A percentile compares a stretch with the other conserved stretches of the same genome.
phyloP scores from a whole-genome alignment of 305 asterid genomes.

The Vinca major region DNA sequence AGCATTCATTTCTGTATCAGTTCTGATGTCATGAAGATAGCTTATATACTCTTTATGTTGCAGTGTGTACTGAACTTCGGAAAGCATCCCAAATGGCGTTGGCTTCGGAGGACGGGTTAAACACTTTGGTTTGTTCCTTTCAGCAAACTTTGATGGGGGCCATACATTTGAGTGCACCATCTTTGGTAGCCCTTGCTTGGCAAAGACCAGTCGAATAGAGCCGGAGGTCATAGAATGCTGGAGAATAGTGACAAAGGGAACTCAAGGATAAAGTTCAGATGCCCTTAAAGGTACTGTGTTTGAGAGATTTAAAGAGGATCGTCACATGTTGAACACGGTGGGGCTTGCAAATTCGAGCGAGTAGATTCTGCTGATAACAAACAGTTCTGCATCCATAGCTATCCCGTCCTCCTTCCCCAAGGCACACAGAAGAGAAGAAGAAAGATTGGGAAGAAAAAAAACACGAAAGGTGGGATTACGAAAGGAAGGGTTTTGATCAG shows the following conservation, averaged over 20 bases:
- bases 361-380: too few relatives aligned
- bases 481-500: too few relatives aligned
- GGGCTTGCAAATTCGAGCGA: slow-evolving; percentile 84
- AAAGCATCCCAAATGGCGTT: slow-evolving; percentile 87
- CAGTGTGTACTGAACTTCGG: slow-evolving; percentile 87
- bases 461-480: too few relatives aligned
- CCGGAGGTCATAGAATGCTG: slow-evolving; percentile 85
- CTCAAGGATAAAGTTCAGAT: slow-evolving; percentile 31
- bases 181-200: slow-evolving; percentile 68
- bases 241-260: slow-evolving; percentile 40
- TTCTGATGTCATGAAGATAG: too few relatives aligned
- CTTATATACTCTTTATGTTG: too few relatives aligned
- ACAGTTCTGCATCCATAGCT: too few relatives aligned
- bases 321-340: slow-evolving; percentile 81
- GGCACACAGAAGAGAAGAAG: too few relatives aligned
- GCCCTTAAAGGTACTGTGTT: slow-evolving; percentile 51
- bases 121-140: slow-evolving; percentile 70
- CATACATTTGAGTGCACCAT: slow-evolving; percentile 69
- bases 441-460: too few relatives aligned
- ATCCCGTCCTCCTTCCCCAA: too few relatives aligned
- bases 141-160: slow-evolving; percentile 77
- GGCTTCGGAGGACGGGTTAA: slow-evolving; percentile 72
- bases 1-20: too few relatives aligned
- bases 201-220: slow-evolving; percentile 32
- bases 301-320: slow-evolving; percentile 83